phyloP scores from a whole-genome alignment of 441 rosid species.

The Kokia cookei region DNA sequence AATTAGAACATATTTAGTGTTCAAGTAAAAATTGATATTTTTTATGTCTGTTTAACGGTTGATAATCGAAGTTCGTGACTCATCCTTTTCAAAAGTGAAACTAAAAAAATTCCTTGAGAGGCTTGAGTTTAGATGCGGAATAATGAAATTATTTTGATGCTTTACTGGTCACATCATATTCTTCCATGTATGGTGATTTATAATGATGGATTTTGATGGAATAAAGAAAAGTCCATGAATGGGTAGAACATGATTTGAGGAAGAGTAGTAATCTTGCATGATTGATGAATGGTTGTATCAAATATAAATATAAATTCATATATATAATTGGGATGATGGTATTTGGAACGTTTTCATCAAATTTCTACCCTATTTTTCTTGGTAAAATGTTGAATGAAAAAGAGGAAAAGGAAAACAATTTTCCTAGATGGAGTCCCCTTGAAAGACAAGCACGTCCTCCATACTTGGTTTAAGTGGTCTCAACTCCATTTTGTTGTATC shows the following conservation, averaged over 20 bases:
- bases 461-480: background rate
- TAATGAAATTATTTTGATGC: background rate
- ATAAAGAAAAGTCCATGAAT: background rate
- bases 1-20: too few relatives aligned
- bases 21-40: too few relatives aligned
- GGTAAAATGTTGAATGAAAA: background rate
- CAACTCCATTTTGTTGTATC: too few relatives aligned
- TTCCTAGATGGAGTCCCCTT: background rate
- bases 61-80: too few relatives aligned
- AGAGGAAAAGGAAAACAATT: background rate
- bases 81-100: rapidly evolving
- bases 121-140: too few relatives aligned
- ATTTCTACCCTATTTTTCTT: background rate
- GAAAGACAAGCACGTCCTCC: background rate
- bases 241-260: too few relatives aligned
- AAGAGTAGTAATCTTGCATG: background rate
- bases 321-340: background rate
- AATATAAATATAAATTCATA: too few relatives aligned
- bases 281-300: background rate
- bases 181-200: background rate
- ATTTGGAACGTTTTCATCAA: background rate
- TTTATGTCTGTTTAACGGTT: too few relatives aligned
- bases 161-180: background rate
- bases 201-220: background rate
- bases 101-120: too few relatives aligned